Conservation (phyloP, 2,329 filamentous ascomycete genomes). For the Hypocreales sp. region DNA sequence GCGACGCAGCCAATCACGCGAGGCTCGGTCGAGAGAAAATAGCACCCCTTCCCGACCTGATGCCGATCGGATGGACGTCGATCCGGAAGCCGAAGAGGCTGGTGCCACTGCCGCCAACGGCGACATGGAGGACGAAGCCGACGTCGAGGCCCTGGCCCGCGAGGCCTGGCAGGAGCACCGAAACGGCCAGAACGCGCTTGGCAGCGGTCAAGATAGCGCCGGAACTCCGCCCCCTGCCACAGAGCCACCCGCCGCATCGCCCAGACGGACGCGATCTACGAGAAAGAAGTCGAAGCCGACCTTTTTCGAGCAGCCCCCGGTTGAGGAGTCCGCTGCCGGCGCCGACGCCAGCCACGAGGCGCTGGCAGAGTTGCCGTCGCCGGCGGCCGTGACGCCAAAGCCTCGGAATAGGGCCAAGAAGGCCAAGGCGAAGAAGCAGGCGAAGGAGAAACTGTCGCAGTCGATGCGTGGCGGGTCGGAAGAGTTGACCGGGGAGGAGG, state of each 20-base stretch:
- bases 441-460: conserved; percentile 6
- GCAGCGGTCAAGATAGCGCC: conserved; percentile 3
- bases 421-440: conserved; percentile 5
- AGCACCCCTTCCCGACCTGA: conserved; percentile 5
- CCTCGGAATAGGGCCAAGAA: conserved; percentile 14
- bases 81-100: conserved; percentile 3
- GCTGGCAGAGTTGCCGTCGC: conserved; percentile 14
- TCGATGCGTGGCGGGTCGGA: too few species aligned
- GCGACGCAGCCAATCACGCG: conserved; percentile 10
- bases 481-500: conserved; percentile 5
- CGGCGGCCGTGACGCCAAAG: conserved; percentile 16
- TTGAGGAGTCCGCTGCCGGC: conserved; percentile 6
- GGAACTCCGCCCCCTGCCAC: conserved; percentile 3
- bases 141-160: conserved; percentile 15
- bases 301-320: conserved; percentile 20
- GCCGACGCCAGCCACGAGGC: conserved; percentile 6
- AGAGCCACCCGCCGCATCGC: conserved; percentile 3
- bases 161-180: conserved; percentile 19
- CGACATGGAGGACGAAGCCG: conserved; percentile 7
- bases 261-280: conserved; percentile 16
- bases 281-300: conserved; percentile 34
- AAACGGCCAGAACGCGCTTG: conserved; percentile 11
- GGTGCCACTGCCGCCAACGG: too few species aligned
- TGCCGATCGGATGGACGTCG: conserved; percentile 11
- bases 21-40: conserved; percentile 12